These are phyloP conservation scores for Aphanomyces invadans DNA, from an alignment of 352 stramenopile species.

Conservation along the genomic window DNA sequence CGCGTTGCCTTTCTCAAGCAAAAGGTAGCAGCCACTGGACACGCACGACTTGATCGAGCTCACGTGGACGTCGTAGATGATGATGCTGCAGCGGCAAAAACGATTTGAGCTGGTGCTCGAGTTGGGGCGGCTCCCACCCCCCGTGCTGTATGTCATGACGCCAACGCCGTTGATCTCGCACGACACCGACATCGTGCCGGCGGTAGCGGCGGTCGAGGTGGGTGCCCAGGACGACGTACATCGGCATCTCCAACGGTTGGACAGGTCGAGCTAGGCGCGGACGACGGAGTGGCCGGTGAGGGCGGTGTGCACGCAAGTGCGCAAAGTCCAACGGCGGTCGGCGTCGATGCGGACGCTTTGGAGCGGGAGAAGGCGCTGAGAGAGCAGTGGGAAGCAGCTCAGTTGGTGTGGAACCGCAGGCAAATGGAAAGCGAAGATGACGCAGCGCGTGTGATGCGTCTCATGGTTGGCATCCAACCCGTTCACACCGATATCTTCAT, in stretches of 20 bases:
- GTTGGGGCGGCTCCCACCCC: not conserved
- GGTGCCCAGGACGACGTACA: not conserved
- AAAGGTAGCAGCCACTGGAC: not conserved
- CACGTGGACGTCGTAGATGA: too few species aligned
- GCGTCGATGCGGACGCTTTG: too few species aligned
- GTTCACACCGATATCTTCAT: not conserved
- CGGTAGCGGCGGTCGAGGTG: not conserved
- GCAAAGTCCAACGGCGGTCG: too few species aligned
- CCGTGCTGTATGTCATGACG: not conserved
- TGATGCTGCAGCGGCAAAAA: constrained; percentile 1
- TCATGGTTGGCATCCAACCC: constrained; percentile 9
- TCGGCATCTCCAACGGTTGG: too few species aligned
- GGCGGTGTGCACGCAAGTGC: too few species aligned
- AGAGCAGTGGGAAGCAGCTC: constrained; percentile 3
- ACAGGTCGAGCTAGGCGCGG: too few species aligned
- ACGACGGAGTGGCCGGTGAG: too few species aligned
- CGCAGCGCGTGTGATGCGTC: not conserved
- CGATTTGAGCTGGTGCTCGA: not conserved
- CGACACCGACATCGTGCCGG: not conserved
- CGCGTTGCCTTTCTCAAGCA: constrained; percentile 16
- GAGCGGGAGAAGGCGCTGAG: not conserved
- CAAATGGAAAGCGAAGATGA: constrained; percentile 18
- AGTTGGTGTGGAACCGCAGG: not conserved
- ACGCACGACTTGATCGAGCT: too few species aligned
- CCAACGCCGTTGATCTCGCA: not conserved